phyloP scores from a whole-genome alignment of 2,329 filamentous ascomycete species.

The Mariannaea elegans region DNA sequence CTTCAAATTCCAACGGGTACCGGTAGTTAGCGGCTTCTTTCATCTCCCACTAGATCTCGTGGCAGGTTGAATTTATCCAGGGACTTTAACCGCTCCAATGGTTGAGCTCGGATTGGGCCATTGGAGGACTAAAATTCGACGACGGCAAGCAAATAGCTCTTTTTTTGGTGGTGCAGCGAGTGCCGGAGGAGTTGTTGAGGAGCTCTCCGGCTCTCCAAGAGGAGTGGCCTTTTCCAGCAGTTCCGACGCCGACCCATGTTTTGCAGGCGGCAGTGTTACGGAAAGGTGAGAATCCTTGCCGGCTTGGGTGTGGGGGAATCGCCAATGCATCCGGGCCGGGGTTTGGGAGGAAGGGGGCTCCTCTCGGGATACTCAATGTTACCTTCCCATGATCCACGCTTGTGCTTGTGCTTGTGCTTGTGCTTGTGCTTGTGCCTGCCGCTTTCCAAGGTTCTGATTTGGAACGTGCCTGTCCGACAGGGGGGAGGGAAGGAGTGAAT shows the following conservation, averaged over 20 bases:
- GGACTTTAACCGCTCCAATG: slow-evolving; percentile 29
- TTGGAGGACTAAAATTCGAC: slow-evolving; percentile 1
- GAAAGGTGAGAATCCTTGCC: slow-evolving; percentile 8
- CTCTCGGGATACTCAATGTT: slow-evolving; percentile 6
- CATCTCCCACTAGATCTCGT: not conserved
- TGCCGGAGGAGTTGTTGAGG: slow-evolving; percentile 1
- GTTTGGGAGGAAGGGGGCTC: not conserved
- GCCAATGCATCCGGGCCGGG: slow-evolving; percentile 14
- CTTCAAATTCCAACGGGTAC: slow-evolving; percentile 10
- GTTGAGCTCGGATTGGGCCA: slow-evolving; percentile 3
- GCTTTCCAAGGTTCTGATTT: not conserved
- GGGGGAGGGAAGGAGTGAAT: not conserved
- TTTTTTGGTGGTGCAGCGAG: not conserved
- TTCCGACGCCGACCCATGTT: not conserved
- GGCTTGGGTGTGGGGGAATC: slow-evolving; percentile 15
- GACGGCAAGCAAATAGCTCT: not conserved
- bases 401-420: not conserved
- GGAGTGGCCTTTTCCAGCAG: not conserved
- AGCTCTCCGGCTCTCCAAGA: not conserved
- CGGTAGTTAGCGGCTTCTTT: not conserved
- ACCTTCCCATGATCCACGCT: not conserved
- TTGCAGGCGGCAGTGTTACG: slow-evolving; percentile 7
- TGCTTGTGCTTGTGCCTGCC: not conserved
- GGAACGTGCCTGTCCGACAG: not conserved
- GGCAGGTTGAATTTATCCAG: slow-evolving; percentile 21